Conservation (phyloP, 2,329 filamentous ascomycete genomes). For the Hypoxylon sp. region DNA sequence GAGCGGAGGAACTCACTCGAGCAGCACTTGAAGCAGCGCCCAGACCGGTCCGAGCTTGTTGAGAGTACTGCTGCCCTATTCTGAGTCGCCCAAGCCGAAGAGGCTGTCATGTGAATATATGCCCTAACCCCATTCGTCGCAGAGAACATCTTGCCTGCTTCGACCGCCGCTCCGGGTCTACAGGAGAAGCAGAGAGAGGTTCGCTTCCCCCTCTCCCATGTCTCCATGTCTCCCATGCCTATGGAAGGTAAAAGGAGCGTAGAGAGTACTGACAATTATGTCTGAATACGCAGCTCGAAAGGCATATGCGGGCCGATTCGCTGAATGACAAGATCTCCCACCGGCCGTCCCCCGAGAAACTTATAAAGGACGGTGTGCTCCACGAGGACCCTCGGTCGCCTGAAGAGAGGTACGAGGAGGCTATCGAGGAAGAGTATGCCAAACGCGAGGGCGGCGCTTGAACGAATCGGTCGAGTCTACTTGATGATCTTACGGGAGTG, state of each 20-base stretch:
- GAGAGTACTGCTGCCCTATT: constrained; percentile 71
- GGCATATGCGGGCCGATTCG: constrained; percentile 87
- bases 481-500: neutral
- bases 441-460: constrained; percentile 74
- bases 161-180: constrained; percentile 82
- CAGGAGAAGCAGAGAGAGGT: constrained; percentile 84
- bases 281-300: constrained; percentile 71
- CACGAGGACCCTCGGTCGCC: constrained; percentile 75
- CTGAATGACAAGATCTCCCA: constrained; percentile 89
- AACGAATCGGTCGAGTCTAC: constrained; percentile 37
- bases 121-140: constrained; percentile 35
- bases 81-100: neutral
- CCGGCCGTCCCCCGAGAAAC: constrained; percentile 80
- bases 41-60: constrained; percentile 81
- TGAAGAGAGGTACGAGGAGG: constrained; percentile 71
- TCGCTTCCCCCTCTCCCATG: constrained; percentile 41
- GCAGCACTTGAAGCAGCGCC: constrained; percentile 79
- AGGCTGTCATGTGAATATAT: constrained; percentile 3
- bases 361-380: constrained; percentile 86
- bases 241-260: neutral
- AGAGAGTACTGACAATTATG: constrained; percentile 7
- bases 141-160: constrained; percentile 90
- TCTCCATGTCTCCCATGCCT: constrained; percentile 3
- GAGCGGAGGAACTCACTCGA: constrained; percentile 78
- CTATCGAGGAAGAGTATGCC: constrained; percentile 75